These are phyloP conservation scores for Talaromyces atroroseus DNA, from an alignment of 2,329 filamentous ascomycete genomes.

Conservation along the genomic window DNA sequence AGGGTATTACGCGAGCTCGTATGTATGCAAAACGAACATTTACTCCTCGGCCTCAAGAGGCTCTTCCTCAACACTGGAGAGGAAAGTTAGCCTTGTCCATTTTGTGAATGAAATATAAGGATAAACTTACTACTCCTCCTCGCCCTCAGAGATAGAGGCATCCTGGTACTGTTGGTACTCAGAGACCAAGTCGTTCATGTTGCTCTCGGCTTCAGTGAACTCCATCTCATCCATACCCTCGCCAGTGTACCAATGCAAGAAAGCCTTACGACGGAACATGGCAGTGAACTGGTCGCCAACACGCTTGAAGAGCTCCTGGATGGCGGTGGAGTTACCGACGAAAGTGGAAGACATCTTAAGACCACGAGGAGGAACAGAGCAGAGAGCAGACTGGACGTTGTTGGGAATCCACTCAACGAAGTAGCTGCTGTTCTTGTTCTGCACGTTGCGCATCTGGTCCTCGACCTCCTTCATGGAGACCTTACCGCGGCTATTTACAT, in stretches of 20 bases:
- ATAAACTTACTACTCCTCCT: conserved; percentile 71
- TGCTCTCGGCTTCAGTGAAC: conserved; percentile 99
- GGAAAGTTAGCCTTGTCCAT: conserved; percentile 17
- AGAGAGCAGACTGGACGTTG: conserved; percentile 99
- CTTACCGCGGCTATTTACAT: conserved; percentile 72
- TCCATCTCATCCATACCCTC: conserved; percentile 99
- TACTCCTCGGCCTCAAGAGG: conserved; percentile 69
- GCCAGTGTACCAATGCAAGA: conserved; percentile 99
- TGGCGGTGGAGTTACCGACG: conserved; percentile 97
- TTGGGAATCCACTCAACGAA: conserved; percentile 99
- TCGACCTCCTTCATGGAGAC: conserved; percentile 99
- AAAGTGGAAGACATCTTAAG: conserved; percentile 99
- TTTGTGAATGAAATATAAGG: background rate
- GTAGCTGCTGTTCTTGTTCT: conserved; percentile 99
- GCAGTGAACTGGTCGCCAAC: conserved; percentile 98
- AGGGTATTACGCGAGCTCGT: conserved; percentile 13
- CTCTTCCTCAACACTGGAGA: conserved; percentile 64
- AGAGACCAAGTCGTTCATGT: conserved; percentile 99
- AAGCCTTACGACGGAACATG: conserved; percentile 99
- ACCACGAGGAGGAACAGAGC: conserved; percentile 95
- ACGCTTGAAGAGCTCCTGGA: conserved; percentile 99
- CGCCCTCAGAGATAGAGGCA: conserved; percentile 91
- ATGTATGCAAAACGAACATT: conserved; percentile 18
- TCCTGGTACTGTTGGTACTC: conserved; percentile 99
- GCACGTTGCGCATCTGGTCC: conserved; percentile 99